Base-by-base conservation (phyloP, 1,284 basidiomycete species). In the Ganoderma resinaceum region DNA sequence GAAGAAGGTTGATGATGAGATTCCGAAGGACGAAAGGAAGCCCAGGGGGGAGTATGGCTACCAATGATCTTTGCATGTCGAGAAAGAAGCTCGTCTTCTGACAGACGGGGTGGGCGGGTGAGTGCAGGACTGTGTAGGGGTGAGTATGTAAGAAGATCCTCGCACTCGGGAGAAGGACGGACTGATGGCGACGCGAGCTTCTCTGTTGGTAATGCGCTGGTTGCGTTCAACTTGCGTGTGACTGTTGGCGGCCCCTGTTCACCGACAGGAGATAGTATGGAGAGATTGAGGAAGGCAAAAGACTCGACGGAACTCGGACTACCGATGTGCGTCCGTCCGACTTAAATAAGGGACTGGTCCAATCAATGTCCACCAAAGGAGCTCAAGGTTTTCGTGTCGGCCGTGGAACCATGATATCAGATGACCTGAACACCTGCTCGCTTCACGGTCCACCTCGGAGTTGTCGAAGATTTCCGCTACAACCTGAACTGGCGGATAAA, bases 11-110 rank as follows among this genome's bases (percentile, higher is more conserved):
- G 29, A 61, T 37, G 42, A 31, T 33, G 9, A 49, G 46, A 3
- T n/a, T 52, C 11, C 62, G 67, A 14, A 66, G 38, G 43, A 52
- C 37, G 46, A 38, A 61, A 23, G 59, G 58, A 33, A 61, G 58
- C 11, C 43, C 52, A 38, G 65, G 52, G 18, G 65, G 59, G 1
- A 66, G 35, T 26, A 37, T 66, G 18, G 64, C 31, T 16, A n/a
- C 37, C 40, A 58, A 20, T 6, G 49, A 53, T 23, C 29, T 35
- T n/a, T 12, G 49, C 46, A 29, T 63, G 46, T 42, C 29, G 31
- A 35, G 55, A 29, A 23, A 59, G 55, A 49, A 35, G 23, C 7
- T 14, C 46, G 23, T 52, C 43, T 14, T 52, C 9, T 52, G 46
- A 29, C 23, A n/a, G 20, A 46, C 43, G 20, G 20, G 43, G 23